Percentiles rank a stretch among this genome's conserved stretches.
These are phyloP conservation scores for Fraxinus quadrangulata DNA, from an alignment of 257 asterid genomes.

Conservation along the genomic window DNA sequence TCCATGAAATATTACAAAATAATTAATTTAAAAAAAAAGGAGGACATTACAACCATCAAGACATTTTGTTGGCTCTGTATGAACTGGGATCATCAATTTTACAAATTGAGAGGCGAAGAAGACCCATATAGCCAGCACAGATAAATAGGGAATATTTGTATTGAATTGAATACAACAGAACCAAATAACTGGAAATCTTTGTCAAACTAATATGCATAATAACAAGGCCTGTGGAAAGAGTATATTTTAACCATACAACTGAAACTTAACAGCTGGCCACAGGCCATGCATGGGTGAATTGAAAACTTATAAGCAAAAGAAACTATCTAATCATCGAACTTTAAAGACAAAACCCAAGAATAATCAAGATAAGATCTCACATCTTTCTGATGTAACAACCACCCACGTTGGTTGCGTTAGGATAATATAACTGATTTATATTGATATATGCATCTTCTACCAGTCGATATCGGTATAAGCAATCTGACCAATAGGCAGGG, in stretches of 20 bases:
- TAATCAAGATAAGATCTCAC: not conserved
- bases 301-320: not conserved
- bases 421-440: not conserved
- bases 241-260: not conserved
- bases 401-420: not conserved
- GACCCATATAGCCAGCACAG: not conserved
- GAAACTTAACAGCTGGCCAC: not conserved
- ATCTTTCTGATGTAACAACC: not conserved
- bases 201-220: not conserved
- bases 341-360: not conserved
- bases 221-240: not conserved
- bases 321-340: not conserved
- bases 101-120: not conserved
- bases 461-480: not conserved
- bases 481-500: not conserved
- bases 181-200: not conserved
- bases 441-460: not conserved
- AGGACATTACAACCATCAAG: not conserved
- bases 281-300: not conserved
- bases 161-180: not conserved
- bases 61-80: not conserved
- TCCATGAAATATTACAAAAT: constrained; percentile 11
- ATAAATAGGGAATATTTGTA: not conserved
- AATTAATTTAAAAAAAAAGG: not conserved
- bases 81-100: not conserved